A percentile compares a stretch with the other conserved stretches of the same genome.
Evolutionary conservation across 495 filamentous ascomycete genomes (phyloP).

Genomic region (Penicillium odoratum): DNA sequence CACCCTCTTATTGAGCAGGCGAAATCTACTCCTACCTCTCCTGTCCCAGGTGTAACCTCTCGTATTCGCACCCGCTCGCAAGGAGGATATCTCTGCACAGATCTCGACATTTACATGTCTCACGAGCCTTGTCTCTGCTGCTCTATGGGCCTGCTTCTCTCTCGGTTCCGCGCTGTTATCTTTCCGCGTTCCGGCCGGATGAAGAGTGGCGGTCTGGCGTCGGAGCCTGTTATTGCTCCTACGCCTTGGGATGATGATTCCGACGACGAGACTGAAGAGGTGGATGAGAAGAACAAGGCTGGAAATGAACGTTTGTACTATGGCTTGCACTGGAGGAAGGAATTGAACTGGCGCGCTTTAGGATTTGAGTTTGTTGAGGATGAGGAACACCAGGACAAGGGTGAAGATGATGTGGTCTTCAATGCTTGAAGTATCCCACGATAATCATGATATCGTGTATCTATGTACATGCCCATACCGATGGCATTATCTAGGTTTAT

Average conservation of each 20-base stretch:
- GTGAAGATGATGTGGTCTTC: conserved; percentile 7
- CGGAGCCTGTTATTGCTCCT: conserved; percentile 33
- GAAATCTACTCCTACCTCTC: neutral
- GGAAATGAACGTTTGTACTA: conserved; percentile 44
- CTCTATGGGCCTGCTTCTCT: conserved; percentile 92
- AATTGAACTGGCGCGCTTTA: conserved; percentile 91
- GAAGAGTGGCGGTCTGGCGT: conserved; percentile 41
- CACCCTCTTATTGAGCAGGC: conserved; percentile 6
- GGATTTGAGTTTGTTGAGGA: conserved; percentile 75
- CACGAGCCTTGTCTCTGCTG: conserved; percentile 97
- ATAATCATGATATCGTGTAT: neutral
- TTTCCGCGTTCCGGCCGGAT: conserved; percentile 60
- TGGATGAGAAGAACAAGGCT: conserved; percentile 43
- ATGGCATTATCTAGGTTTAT: neutral
- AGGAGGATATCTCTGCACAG: conserved; percentile 93
- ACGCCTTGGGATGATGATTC: conserved; percentile 7
- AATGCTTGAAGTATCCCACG: conserved; percentile 16
- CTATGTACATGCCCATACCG: too few species aligned
- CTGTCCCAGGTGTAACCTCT: conserved; percentile 9
- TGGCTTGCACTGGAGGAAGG: conserved; percentile 87
- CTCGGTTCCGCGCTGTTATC: conserved; percentile 79
- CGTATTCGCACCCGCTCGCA: conserved; percentile 43
- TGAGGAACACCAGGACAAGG: neutral
- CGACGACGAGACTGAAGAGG: conserved; percentile 36
- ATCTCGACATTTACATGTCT: conserved; percentile 85